Evolutionary conservation across 2,329 filamentous ascomycete genomes (phyloP), one percentile per base, ranked within the genome.

Genomic region (Trichoderma koningiopsis): DNA sequence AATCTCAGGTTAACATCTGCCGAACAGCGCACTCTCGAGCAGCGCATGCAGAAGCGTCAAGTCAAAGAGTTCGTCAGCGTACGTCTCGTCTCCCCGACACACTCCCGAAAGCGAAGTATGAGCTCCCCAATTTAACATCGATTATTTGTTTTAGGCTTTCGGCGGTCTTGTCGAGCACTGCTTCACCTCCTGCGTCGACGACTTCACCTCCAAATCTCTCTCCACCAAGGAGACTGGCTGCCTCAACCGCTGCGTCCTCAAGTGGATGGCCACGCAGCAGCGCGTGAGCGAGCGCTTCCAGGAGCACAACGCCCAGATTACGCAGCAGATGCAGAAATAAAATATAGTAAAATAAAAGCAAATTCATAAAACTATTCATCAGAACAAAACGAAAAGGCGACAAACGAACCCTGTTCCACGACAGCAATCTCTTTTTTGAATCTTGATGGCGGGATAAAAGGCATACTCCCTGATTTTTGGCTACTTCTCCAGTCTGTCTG

Each of bases 31-130:
- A 93, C 96, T 87, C 92, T 99, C 79, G 91, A 97, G 83, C 84
- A 89, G 83, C 93, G 96, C 82, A 94, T 99, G 89, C 94, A 98
- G 86, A 92, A 92, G 84, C 96, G 96, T 84, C 96, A 99, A 84
- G 93, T 99, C 87, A 97, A 97, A 85, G 95, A 98, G 80, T 98
- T 99, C 80, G 97, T 98, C 91, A 92, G 89, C 77, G 96, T 98
- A 87, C 76, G 93, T 86, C 40, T n/a, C 68, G 47, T 68, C 71
- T 62, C 37, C 70, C 59, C 69, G 13, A 40, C 13, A 27, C 33
- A 55, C 6, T 11, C 47, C 19, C 22, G 29, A 27, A 24, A 57
- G 6, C 19, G 31, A 57, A 57, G n/a, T 27, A 57, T 27, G 47
- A 40, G 27, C 19, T 35, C 33, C 11, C 4, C 19, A 33, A 68